Percentiles rank a stretch among this genome's conserved stretches.
Evolutionary conservation across 2,329 filamentous ascomycete genomes (phyloP).

Genomic region (Aspergillus spinulosporus): DNA sequence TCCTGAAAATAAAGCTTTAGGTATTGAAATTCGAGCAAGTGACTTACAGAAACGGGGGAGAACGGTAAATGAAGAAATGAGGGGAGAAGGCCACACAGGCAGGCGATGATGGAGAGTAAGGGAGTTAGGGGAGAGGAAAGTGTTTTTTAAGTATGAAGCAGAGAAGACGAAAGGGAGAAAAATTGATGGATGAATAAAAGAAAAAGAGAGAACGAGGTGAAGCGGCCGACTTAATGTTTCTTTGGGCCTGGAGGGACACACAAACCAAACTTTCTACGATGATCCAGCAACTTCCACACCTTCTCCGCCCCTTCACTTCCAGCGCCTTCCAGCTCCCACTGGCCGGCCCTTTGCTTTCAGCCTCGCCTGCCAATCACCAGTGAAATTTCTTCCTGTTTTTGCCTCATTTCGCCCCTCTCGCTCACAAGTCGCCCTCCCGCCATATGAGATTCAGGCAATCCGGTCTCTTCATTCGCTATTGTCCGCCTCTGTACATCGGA

Average conservation of each 20-base stretch:
- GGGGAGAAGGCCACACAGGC: slow-evolving; percentile 9
- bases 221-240: slow-evolving; percentile 32
- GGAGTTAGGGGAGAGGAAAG: slow-evolving; percentile 8
- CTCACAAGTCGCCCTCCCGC: not conserved
- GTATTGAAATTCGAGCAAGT: not conserved
- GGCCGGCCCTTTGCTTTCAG: slow-evolving; percentile 6
- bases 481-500: not conserved
- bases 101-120: slow-evolving; percentile 14
- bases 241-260: slow-evolving; percentile 16
- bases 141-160: slow-evolving; percentile 1
- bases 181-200: slow-evolving; percentile 18
- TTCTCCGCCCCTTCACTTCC: slow-evolving; percentile 19
- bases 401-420: not conserved
- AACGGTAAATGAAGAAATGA: not conserved
- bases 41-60: slow-evolving; percentile 14
- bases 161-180: slow-evolving; percentile 22
- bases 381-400: not conserved
- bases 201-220: slow-evolving; percentile 17
- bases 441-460: not conserved
- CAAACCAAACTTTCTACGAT: slow-evolving; percentile 34
- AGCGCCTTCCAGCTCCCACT: slow-evolving; percentile 15
- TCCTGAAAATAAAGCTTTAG: slow-evolving; percentile 1
- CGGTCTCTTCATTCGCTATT: not conserved
- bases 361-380: slow-evolving; percentile 8
- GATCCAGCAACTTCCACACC: slow-evolving; percentile 43